Evolutionary conservation across 1,139 yeast species (phyloP), one percentile per base, ranked within the genome.

Genomic region (Candida tunisiensis): DNA sequence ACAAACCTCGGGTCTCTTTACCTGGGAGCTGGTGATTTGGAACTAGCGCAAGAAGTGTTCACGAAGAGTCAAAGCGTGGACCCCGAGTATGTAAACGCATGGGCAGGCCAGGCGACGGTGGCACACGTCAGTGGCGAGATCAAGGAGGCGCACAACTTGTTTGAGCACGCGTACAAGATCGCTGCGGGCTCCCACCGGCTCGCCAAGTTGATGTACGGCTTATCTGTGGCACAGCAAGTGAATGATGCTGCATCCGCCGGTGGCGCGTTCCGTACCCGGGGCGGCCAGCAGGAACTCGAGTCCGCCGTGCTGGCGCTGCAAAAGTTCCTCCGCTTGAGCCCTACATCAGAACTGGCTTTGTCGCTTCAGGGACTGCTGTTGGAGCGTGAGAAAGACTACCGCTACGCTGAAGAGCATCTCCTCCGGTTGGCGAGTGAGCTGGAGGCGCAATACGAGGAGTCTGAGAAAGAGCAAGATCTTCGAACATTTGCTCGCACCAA

Each of bases 91-190:
- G 61, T 79, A 0, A 59, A 60, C n/a, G 67, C 94, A 0, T 88
- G 98, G 96, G 49, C 79, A 21, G 94, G 94, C 1, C 70, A 74
- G 43, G 96, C 94, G 0, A 49, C 85, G 19, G 55, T 77, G 1
- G 64, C 73, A 1, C 68, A 69, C 31, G 65, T 65, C 1, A 42
- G 51, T n/a, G 88, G 83, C 1, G 66, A 75, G 24, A 16, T 28
- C 0, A 53, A 47, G 3, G 58, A 55, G 10, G 73, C 93, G 0
- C 49, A 62, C 7, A 58, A 60, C 12, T 48, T 77, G 27, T 75
- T 74, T 43, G 73, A 80, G 1, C 95, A 85, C 49, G 77, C 93
- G 0, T 77, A 65, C 39, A 64, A 72, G 10, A 53, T 83, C 26
- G 71, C 93, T 2, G 74, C 74, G 41, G 93, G 93, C 1, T 55